Conservation (phyloP, 371 early-diverging fungal genomes). For the Ordospora pajunii region DNA sequence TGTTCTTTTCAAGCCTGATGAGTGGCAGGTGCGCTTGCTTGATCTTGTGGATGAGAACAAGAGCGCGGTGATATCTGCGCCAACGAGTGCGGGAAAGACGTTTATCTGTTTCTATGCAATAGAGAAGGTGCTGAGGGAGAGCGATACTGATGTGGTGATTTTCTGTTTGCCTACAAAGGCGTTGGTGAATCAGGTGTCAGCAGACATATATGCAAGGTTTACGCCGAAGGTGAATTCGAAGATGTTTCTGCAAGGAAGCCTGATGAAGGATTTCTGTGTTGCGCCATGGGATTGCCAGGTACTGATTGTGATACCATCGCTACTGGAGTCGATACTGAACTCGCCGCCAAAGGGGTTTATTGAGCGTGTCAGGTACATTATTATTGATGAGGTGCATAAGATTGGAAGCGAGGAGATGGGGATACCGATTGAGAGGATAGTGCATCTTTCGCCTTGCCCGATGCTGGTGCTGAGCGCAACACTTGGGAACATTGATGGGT, state of each 20-base stretch:
- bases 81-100: slow-evolving; percentile 65
- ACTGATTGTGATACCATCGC: slow-evolving; percentile 63
- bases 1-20: slow-evolving; percentile 64
- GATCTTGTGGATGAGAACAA: slow-evolving; percentile 62
- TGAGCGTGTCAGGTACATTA: slow-evolving; percentile 62
- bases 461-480: slow-evolving; percentile 64
- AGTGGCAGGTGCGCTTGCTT: slow-evolving; percentile 63
- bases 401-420: slow-evolving; percentile 62
- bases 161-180: slow-evolving; percentile 66
- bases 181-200: slow-evolving; percentile 65
- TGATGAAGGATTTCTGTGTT: slow-evolving; percentile 56
- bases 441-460: slow-evolving; percentile 62
- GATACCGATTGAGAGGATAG: slow-evolving; percentile 62
- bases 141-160: slow-evolving; percentile 61
- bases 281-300: slow-evolving; percentile 62
- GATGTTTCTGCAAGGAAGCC: slow-evolving; percentile 57
- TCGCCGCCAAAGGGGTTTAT: slow-evolving; percentile 33
- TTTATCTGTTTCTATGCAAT: slow-evolving; percentile 66
- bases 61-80: slow-evolving; percentile 64
- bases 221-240: slow-evolving; percentile 56
- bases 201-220: slow-evolving; percentile 65
- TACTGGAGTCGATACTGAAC: slow-evolving; percentile 56
- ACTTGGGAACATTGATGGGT: slow-evolving; percentile 63
- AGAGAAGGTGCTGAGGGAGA: slow-evolving; percentile 62
- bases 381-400: slow-evolving; percentile 65